A percentile compares a stretch with the other conserved stretches of the same genome.
Evolutionary conservation across 108 stramenopile genomes (phyloP).

Genomic region (Cylindrotheca closterium): DNA sequence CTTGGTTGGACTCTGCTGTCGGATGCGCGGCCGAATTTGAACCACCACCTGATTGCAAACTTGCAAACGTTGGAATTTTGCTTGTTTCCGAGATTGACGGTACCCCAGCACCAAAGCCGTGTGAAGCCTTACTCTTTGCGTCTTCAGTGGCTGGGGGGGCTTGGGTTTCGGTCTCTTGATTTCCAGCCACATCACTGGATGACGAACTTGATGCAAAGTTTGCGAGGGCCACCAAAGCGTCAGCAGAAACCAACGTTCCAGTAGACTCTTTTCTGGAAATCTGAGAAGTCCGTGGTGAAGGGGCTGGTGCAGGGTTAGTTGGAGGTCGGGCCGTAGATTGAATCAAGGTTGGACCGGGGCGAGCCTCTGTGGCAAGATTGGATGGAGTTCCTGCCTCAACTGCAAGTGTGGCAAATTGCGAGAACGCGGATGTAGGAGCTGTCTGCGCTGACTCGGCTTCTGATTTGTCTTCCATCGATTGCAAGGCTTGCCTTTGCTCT

Average conservation of each 20-base stretch:
- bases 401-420: too few relatives aligned
- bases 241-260: conserved; percentile 19
- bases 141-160: neutral
- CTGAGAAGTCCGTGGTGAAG: conserved; percentile 1
- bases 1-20: too few relatives aligned
- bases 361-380: too few relatives aligned
- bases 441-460: too few relatives aligned
- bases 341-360: too few relatives aligned
- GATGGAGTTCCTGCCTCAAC: neutral
- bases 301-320: neutral
- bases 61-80: conserved; percentile 31
- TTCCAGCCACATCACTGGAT: neutral
- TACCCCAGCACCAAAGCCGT: conserved; percentile 6
- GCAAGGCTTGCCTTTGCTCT: too few relatives aligned
- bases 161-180: neutral
- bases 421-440: too few relatives aligned
- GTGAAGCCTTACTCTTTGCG: neutral
- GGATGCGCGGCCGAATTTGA: too few relatives aligned
- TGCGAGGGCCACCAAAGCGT: conserved; percentile 24
- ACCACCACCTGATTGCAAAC: neutral
- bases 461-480: too few relatives aligned
- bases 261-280: conserved; percentile 5
- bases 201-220: conserved; percentile 14
- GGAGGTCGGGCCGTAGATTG: too few relatives aligned
- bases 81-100: neutral